Conservation (phyloP, 2,329 filamentous ascomycete genomes). For the Aureobasidium sp. region DNA sequence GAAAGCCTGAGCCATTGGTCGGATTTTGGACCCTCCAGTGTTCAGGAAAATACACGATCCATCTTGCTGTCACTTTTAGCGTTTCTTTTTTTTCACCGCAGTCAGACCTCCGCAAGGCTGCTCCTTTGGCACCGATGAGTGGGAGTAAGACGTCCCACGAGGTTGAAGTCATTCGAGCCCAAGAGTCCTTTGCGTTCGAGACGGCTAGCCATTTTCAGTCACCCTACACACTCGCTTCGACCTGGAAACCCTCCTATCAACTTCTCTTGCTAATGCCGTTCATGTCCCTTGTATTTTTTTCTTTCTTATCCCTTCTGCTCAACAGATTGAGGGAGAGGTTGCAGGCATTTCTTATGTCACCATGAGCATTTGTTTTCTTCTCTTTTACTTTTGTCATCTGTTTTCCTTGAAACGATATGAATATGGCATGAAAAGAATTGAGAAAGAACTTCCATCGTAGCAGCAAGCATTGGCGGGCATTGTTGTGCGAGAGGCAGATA, state of each 20-base stretch:
- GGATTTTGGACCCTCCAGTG: conserved; percentile 1
- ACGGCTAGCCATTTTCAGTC: conserved; percentile 9
- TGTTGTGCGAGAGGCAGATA: neutral
- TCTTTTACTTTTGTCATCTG: conserved; percentile 1
- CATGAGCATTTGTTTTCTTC: neutral
- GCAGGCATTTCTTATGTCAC: neutral
- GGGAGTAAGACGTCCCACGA: conserved; percentile 17
- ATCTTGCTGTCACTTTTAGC: conserved; percentile 2
- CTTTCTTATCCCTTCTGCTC: neutral
- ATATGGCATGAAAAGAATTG: conserved; percentile 4
- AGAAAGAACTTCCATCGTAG: conserved; percentile 1
- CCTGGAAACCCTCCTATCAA: conserved; percentile 10
- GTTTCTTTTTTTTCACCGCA: neutral
- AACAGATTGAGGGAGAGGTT: neutral
- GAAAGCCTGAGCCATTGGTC: neutral
- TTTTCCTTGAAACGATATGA: conserved; percentile 8
- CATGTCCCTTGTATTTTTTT: conserved; percentile 1
- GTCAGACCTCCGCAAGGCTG: conserved; percentile 25
- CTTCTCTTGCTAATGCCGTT: conserved; percentile 16
- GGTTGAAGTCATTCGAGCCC: conserved; percentile 19
- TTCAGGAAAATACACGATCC: conserved; percentile 4
- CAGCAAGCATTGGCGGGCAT: neutral
- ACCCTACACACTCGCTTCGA: neutral
- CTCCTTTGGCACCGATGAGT: conserved; percentile 36
- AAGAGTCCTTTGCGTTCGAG: conserved; percentile 18